Evolutionary conservation across 139 green algal genomes (phyloP).

Genomic region (Zygnema circumcarinatum): DNA sequence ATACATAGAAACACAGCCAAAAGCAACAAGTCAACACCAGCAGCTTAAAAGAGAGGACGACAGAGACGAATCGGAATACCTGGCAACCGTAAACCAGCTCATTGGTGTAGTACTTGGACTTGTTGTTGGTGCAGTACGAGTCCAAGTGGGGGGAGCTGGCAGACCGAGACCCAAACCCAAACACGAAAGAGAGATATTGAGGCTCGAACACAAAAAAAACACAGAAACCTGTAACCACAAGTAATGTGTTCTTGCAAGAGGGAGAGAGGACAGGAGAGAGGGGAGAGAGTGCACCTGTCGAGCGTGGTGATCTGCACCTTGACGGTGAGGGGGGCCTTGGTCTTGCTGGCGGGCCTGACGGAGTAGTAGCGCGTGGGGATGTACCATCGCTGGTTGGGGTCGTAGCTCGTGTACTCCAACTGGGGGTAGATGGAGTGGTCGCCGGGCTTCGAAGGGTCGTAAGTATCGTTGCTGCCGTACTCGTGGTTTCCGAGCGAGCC

Average conservation of each 20-base stretch:
- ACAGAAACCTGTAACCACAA: too few relatives aligned
- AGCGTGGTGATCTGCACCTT: slow-evolving; percentile 10
- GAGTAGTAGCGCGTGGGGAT: slow-evolving; percentile 14
- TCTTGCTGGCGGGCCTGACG: background rate
- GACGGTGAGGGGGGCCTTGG: background rate
- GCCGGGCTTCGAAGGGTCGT: background rate
- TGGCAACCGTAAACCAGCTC: slow-evolving; percentile 16
- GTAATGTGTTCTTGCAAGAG: too few relatives aligned
- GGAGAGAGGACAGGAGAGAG: too few relatives aligned
- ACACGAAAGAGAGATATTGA: background rate
- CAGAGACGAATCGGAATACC: background rate
- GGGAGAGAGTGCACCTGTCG: background rate
- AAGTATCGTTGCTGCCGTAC: background rate
- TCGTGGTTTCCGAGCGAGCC: slow-evolving; percentile 15
- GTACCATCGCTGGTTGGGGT: background rate
- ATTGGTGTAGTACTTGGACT: background rate
- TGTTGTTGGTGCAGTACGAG: slow-evolving; percentile 1
- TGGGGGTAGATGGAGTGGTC: background rate
- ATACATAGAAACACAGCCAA: background rate
- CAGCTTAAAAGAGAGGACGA: background rate
- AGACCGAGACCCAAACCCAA: background rate
- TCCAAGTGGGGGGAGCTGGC: slow-evolving; percentile 2
- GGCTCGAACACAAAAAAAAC: background rate
- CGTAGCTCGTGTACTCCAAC: slow-evolving; percentile 1
- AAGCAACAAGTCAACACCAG: background rate